These are phyloP conservation scores for Pholiota conissans DNA, from an alignment of 768 basidiomycete genomes.

Conservation along the genomic window DNA sequence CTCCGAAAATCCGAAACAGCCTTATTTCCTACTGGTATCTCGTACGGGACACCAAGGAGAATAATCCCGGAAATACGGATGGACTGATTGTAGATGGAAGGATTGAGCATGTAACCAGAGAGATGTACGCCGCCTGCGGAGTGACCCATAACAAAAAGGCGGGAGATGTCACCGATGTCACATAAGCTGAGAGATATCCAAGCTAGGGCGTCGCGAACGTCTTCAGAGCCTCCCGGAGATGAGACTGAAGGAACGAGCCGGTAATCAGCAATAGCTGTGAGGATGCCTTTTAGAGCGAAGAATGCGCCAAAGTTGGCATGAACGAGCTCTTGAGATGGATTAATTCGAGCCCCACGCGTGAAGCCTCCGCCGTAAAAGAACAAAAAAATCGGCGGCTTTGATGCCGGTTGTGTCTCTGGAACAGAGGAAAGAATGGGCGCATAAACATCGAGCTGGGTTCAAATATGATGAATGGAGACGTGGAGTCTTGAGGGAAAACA, in stretches of 20 bases:
- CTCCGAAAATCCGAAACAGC: slow-evolving; percentile 12
- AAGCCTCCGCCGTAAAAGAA: slow-evolving; percentile 28
- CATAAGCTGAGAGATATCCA: slow-evolving; percentile 18
- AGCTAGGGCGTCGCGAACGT: slow-evolving; percentile 21
- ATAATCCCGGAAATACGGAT: slow-evolving; percentile 17
- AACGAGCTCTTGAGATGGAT: slow-evolving; percentile 20
- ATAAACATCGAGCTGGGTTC: too few species aligned
- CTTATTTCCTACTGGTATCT: slow-evolving; percentile 3
- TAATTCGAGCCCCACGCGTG: slow-evolving; percentile 18
- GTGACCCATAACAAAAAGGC: slow-evolving; percentile 23
- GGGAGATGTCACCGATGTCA: slow-evolving; percentile 8
- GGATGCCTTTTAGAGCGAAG: slow-evolving; percentile 25
- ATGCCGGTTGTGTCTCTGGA: background rate
- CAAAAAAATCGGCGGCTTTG: slow-evolving; percentile 18
- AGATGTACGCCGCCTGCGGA: slow-evolving; percentile 29
- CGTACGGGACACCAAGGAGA: slow-evolving; percentile 22
- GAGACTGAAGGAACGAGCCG: slow-evolving; percentile 22
- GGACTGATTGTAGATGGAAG: slow-evolving; percentile 14
- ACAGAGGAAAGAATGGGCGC: background rate
- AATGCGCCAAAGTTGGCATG: slow-evolving; percentile 27
- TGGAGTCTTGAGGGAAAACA: too few species aligned
- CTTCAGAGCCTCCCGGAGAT: slow-evolving; percentile 25
- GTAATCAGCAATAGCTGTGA: slow-evolving; percentile 27
- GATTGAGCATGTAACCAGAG: slow-evolving; percentile 16
- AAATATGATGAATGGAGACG: too few species aligned